Conservation (phyloP, 257 asterid genomes). For the Parsonsia alboflavescens region DNA sequence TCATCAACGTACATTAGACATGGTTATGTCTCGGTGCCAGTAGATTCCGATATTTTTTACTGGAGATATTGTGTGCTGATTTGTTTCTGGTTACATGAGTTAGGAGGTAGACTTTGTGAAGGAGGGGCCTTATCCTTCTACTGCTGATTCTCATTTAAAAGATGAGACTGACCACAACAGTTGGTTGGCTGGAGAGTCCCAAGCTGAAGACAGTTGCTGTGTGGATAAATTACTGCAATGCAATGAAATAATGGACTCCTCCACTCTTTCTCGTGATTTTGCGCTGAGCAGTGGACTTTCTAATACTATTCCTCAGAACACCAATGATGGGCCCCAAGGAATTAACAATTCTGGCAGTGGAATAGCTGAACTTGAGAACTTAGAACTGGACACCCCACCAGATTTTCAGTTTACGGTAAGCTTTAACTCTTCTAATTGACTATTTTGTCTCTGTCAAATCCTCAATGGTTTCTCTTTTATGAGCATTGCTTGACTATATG, state of each 20-base stretch:
- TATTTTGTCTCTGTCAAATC: background rate
- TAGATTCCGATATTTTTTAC: background rate
- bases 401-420: constrained; percentile 52
- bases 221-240: constrained; percentile 33
- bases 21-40: background rate
- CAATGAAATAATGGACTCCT: constrained; percentile 36
- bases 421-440: background rate
- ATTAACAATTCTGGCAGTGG: constrained; percentile 27
- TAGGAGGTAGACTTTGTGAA: constrained; percentile 41
- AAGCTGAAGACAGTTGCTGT: constrained; percentile 25
- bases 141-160: constrained; percentile 27
- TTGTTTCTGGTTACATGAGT: background rate
- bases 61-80: background rate
- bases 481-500: background rate
- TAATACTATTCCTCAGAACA: constrained; percentile 23
- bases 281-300: constrained; percentile 19
- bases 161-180: constrained; percentile 30
- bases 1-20: background rate
- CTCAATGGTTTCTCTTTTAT: background rate
- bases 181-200: constrained; percentile 38
- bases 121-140: constrained; percentile 17
- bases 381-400: constrained; percentile 63
- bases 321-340: constrained; percentile 21
- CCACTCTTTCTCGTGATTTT: constrained; percentile 14
- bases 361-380: constrained; percentile 50